Evolutionary conservation across 306 rosid species (phyloP).

Genomic region (Trifolium subterraneum): DNA sequence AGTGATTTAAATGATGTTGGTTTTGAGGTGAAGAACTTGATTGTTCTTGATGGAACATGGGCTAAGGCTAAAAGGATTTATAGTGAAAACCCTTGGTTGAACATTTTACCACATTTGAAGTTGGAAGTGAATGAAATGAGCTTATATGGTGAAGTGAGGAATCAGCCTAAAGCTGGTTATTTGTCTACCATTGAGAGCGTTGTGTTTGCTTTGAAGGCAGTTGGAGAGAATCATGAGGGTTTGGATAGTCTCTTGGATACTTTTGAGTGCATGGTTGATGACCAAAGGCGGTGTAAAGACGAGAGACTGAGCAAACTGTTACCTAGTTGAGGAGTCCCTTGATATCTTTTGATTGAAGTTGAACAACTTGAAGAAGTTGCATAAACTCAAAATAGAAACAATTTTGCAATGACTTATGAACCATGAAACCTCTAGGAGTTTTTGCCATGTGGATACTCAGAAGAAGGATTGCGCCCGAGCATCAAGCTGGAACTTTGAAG

Average conservation of each 20-base stretch:
- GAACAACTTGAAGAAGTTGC: slow-evolving; percentile 10
- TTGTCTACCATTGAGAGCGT: slow-evolving; percentile 90
- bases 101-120: slow-evolving; percentile 76
- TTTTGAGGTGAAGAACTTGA: slow-evolving; percentile 66
- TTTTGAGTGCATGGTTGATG: slow-evolving; percentile 81
- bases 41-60: slow-evolving; percentile 91
- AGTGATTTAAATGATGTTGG: slow-evolving; percentile 47
- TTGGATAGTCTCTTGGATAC: slow-evolving; percentile 74
- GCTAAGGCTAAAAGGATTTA: slow-evolving; percentile 89
- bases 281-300: slow-evolving; percentile 78
- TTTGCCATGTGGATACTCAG: too few species aligned
- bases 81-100: slow-evolving; percentile 83
- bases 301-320: slow-evolving; percentile 60
- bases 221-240: slow-evolving; percentile 64
- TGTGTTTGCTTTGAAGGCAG: slow-evolving; percentile 67
- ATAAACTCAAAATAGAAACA: slow-evolving; percentile 7
- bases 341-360: not conserved
- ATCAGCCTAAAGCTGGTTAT: slow-evolving; percentile 74
- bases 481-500: not conserved
- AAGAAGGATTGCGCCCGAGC: not conserved
- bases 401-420: not conserved
- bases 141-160: slow-evolving; percentile 81
- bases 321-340: slow-evolving; percentile 26
- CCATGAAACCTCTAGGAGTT: too few species aligned
- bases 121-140: slow-evolving; percentile 69